A percentile compares a stretch with the other conserved stretches of the same genome.
phyloP scores from a whole-genome alignment of 441 rosid genomes.

The Macaranga tanarius region DNA sequence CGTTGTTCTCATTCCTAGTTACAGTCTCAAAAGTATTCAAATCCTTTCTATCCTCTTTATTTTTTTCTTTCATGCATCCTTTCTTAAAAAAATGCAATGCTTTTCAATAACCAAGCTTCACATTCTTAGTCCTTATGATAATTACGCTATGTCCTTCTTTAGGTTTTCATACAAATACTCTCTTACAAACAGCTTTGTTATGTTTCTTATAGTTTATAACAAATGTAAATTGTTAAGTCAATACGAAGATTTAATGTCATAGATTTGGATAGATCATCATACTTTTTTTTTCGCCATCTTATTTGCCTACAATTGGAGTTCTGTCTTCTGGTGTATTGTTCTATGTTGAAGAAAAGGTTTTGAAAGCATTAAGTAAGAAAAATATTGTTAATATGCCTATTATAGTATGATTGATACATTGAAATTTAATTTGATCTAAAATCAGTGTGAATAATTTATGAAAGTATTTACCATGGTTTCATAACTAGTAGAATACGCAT shows the following conservation, averaged over 20 bases:
- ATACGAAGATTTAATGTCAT: background rate
- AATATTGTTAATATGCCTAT: background rate
- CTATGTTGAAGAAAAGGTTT: background rate
- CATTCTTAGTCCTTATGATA: background rate
- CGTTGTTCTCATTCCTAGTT: background rate
- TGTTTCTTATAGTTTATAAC: background rate
- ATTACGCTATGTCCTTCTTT: background rate
- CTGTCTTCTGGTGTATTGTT: background rate
- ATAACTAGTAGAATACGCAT: too few relatives aligned
- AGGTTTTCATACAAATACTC: background rate
- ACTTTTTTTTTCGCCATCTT: background rate
- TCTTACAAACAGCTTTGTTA: background rate
- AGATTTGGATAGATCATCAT: background rate
- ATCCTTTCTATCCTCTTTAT: background rate
- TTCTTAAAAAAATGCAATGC: background rate
- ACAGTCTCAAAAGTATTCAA: background rate
- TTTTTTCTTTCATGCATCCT: background rate
- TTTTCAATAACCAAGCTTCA: background rate
- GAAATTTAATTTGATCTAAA: background rate
- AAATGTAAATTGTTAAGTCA: background rate
- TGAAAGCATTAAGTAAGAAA: background rate
- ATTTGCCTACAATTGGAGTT: background rate
- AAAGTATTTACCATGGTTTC: too few relatives aligned
- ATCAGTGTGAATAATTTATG: background rate
- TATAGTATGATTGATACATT: background rate